Conservation (phyloP, 441 rosid genomes). For the Isatis lusitanica region DNA sequence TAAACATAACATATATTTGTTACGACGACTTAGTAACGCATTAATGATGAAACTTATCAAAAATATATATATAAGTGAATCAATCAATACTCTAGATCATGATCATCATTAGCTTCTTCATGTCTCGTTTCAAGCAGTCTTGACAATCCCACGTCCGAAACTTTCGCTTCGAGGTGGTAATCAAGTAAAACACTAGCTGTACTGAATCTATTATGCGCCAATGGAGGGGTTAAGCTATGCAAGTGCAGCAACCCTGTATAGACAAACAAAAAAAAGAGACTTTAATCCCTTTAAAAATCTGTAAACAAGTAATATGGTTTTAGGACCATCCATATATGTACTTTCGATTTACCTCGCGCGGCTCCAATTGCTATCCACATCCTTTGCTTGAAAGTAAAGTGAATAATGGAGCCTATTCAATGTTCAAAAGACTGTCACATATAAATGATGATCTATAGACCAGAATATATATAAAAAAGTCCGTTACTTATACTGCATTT, state of each 20-base stretch:
- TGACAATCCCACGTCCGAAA: conserved; percentile 56
- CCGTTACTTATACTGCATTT: neutral
- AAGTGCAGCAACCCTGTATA: conserved; percentile 42
- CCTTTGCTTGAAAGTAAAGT: conserved; percentile 17
- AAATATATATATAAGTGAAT: neutral
- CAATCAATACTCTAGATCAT: conserved; percentile 60
- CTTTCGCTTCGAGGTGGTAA: conserved; percentile 58
- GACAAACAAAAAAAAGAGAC: neutral
- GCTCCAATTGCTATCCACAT: conserved; percentile 65
- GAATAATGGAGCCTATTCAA: too few species aligned
- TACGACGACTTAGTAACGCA: neutral
- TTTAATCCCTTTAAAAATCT: neutral
- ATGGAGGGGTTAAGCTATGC: conserved; percentile 20
- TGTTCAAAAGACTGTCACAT: conserved; percentile 8
- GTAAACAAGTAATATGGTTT: neutral
- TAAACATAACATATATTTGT: neutral
- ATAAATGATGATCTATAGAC: neutral
- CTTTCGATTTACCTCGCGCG: conserved; percentile 55
- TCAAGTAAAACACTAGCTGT: too few species aligned
- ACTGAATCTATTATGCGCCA: conserved; percentile 43
- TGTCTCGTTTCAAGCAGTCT: conserved; percentile 45
- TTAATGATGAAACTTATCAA: neutral
- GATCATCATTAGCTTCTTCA: conserved; percentile 52
- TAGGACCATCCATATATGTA: neutral
- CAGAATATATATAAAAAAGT: neutral